Base-by-base conservation (phyloP, 495 filamentous ascomycete species). In the Thozetella sp. region DNA sequence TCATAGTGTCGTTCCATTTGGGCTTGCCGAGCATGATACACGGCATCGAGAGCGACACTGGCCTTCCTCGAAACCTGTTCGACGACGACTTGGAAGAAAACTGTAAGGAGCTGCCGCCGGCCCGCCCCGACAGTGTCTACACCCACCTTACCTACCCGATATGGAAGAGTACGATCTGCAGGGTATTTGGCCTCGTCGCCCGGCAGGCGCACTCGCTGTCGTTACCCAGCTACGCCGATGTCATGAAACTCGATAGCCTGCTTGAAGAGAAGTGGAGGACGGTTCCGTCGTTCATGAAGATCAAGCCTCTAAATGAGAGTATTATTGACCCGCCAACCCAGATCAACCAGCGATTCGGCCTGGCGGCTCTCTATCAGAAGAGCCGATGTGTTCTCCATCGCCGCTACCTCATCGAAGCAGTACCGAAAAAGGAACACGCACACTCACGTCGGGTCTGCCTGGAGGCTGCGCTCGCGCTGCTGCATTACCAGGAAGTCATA, bases 331-430 rank as follows among this genome's bases (percentile, higher is more conserved):
- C 87, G 1, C 80, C 86, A 2, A 76, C 81, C 4, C 62, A 86
- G 2, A 85, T 93, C 55, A 87, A 90, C 67, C 86, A 89, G 58
- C 83, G 90, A 1, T 89, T 88, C 61, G 87, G 83, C 1, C 72
- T 93, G n/a, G 85, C 88, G 13, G 69, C 92, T 3, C 72, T 93
- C 17, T 93, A 89, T 64, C 83, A 90, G 58, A 92, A 92, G 64
- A 77, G 82, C n/a, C 82, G 89, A 25, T 88, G 86, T 51, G 85
- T 93, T 15, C 76, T 93, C 25, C 91, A 94, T 66, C 84, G 90
- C 3, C 83, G 86, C 54, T 94, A 90, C 67, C 74, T 93, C 22
- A 79, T 77, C 17, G 80, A 85, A 58, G 77, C 77, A 3, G 74
- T 81, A 10, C 73, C 75, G 26, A 82, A 85, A 60, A 79, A 78